Base-by-base conservation (phyloP, 495 filamentous ascomycete species). In the Xylaria nigripes region DNA sequence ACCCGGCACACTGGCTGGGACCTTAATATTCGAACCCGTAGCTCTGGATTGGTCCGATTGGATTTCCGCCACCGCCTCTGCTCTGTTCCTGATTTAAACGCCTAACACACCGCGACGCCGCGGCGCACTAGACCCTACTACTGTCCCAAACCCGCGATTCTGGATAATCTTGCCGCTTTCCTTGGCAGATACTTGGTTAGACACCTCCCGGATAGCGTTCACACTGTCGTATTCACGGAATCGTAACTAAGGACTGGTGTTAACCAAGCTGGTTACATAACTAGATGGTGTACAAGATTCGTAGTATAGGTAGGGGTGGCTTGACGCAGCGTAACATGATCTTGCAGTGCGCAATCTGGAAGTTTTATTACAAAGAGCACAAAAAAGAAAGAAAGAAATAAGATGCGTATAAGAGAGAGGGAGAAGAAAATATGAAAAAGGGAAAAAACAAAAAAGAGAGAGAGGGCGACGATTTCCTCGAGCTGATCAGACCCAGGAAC, bases 241-340 rank as follows among this genome's bases (percentile, higher is more conserved):
- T n/a, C n/a, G n/a, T n/a, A n/a, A n/a, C n/a, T n/a, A n/a, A n/a
- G n/a, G n/a, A n/a, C n/a, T n/a, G n/a, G n/a, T n/a, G n/a, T n/a
- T n/a, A n/a, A n/a, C n/a, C n/a, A n/a, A n/a, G n/a, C n/a, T n/a
- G n/a, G n/a, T n/a, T n/a, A n/a, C n/a, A n/a, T n/a, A n/a, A n/a
- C n/a, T n/a, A n/a, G n/a, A n/a, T n/a, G n/a, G n/a, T n/a, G n/a
- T n/a, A n/a, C n/a, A n/a, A n/a, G n/a, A n/a, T n/a, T n/a, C n/a
- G n/a, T n/a, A n/a, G n/a, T 15, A 36, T 12, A 36, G 32, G 15
- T 36, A 53, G 29, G 36, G n/a, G 56, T 54, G 55, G 59, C 59
- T 61, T 57, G 30, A 55, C 61, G 61, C 63, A 44, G 64, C 61
- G 64, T 64, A 67, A 67, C 61, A 36, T 48, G 64, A 64, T 67